Base-by-base conservation (phyloP, 202 grass and related monocot species). In the Bolboschoenoplectus hybrid region DNA sequence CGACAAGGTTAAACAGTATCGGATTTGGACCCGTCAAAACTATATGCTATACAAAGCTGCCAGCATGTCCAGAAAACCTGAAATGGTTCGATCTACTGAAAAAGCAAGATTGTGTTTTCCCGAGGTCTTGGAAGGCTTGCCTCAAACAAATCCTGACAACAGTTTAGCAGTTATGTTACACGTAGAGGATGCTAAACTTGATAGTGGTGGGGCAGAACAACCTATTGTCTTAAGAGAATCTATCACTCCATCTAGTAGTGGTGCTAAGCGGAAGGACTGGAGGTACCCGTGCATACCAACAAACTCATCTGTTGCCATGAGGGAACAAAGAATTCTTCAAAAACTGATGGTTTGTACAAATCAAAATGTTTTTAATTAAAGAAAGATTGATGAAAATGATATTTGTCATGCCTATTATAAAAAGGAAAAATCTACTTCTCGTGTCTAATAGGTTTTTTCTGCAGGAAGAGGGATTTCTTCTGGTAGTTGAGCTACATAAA, bases 11-110 rank as follows among this genome's bases (percentile, higher is more conserved):
- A 85, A 91, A 64, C 87, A 89, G 47, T 94, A 94, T 82, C 90
- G 96, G 69, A 84, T 95, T 91, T 98, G 96, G 96, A 98, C 96
- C 84, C 88, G 47, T 70, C 84, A 91, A 90, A 93, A 92, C 81
- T 94, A 91, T 70, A 86, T 69, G 36, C 65, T 83, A 4, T 90
- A 89, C 79, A 88, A 91, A 89, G 58, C 90, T 86, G 87, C 87
- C 55, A 82, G 47, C 82, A 84, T 77, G 82, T 85, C 87, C 55
- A 87, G 87, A 87, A 90, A 82, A 66, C 53, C 89, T 56, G 91
- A 91, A 87, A 82, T 34, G 0, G 74, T 90, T 82, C 53, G 82
- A 60, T 67, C 20, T 49, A 36, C 62, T 66, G 63, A 70, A 52
- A 44, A 81, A 41, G 7, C 35, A 63, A 81, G 38, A n/a, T 70